Evolutionary conservation across 2,329 filamentous ascomycete genomes (phyloP).

Genomic region (Colletotrichum sp.): DNA sequence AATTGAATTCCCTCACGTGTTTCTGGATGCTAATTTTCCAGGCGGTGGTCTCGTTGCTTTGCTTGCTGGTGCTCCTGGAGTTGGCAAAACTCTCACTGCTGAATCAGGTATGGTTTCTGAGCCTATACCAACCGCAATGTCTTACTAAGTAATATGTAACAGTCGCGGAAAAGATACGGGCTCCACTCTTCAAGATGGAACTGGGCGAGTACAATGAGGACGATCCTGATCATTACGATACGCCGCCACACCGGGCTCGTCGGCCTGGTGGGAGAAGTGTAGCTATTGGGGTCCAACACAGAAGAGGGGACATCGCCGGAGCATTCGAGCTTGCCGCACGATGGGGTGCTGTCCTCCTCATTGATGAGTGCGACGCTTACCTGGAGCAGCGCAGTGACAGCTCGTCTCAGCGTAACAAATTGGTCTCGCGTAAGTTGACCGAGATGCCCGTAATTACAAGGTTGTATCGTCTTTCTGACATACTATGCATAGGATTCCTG

Average conservation of each 20-base stretch:
- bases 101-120: conserved; percentile 27
- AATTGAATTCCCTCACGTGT: too few species aligned
- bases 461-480: background rate
- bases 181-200: conserved; percentile 43
- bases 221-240: conserved; percentile 36
- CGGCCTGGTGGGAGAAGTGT: background rate
- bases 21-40: background rate
- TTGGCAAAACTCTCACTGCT: conserved; percentile 44
- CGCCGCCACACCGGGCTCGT: background rate
- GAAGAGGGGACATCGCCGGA: conserved; percentile 33
- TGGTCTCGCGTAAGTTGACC: conserved; percentile 6
- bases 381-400: conserved; percentile 73
- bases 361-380: conserved; percentile 88
- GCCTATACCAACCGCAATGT: background rate
- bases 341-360: conserved; percentile 84
- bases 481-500: conserved; percentile 59
- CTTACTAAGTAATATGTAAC: background rate
- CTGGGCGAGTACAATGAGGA: conserved; percentile 70
- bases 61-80: conserved; percentile 36
- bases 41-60: conserved; percentile 37
- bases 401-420: conserved; percentile 8
- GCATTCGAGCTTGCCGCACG: conserved; percentile 48
- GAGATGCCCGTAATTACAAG: background rate
- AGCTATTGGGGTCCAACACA: background rate
- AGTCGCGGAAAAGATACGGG: conserved; percentile 41